Base-by-base conservation (phyloP, 2,329 filamentous ascomycete species). In the Lasiodiplodia citricola region DNA sequence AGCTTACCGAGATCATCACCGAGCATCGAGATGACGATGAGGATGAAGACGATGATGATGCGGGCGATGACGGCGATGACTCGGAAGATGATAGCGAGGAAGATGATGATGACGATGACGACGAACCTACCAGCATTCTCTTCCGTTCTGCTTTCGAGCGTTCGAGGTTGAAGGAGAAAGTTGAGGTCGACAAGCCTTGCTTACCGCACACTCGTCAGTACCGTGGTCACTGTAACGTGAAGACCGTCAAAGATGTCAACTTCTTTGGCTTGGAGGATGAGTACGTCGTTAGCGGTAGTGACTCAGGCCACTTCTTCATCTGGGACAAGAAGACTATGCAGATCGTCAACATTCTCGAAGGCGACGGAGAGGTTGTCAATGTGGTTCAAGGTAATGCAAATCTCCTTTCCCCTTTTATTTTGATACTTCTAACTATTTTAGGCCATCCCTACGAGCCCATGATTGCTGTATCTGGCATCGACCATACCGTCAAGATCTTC, bases 241-340 rank as follows among this genome's bases (percentile, higher is more conserved):
- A 87, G 71, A 91, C 88, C 0, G 88, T 91, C 72, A 91, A 91
- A 73, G 89, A 91, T 73, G 87, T 91, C 70, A 91, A 91, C 70
- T 91, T 87, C 78, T 91, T 88, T 70, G 89, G 89, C 0, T 78
- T 90, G 47, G 80, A 90, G 69, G 90, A 91, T 72, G 88, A 91
- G 74, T 91, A 90, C 71, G 87, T 91, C 13, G 88, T 91, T 13
- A 89, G 86, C 68, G 89, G 89, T 6, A 89, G 87, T 69, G 90
- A 91, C 73, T 88, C 86, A 63, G 89, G 89, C 0, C 86, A 91
- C 74, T 75, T 91, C 28, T 91, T 91, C 76, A 90, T 91, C 65
- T 91, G 89, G 89, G 88, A 91, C 72, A 84, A 86, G 67, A 88
- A 89, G 73, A 88, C 87, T 4, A 80, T 83, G 21, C 81, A 87